Evolutionary conservation across 2,329 filamentous ascomycete species (phyloP), one percentile per base, ranked within the genome.

Genomic region (Amphichorda felina): DNA sequence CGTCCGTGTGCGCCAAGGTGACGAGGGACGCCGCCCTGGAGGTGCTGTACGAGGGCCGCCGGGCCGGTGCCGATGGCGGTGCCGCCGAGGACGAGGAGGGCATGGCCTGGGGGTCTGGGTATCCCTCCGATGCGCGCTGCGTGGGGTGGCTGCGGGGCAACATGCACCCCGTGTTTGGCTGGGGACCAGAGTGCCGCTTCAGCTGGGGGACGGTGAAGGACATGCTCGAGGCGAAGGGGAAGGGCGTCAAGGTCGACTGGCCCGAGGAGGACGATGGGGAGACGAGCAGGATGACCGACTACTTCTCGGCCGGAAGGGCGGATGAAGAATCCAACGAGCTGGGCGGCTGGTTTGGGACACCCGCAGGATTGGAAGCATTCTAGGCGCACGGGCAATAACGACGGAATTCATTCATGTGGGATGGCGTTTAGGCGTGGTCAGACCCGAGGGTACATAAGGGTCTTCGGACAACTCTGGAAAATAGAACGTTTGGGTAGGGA

Each of bases 171-270:
- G 61, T 96, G 2, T 98, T 96, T 62, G 91, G 91, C 11, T 98
- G 91, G 89, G 88, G 89, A 0, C 73, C 73, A 17, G 88, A 96
- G 59, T 94, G 86, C 54, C 71, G 91, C 4, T 96, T 95, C 51
- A 94, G 87, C 51, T 98, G 91, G 91, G 83, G 82, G 0, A 96
- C 91, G 1, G 83, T 83, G 2, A 95, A 93, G 61, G 88, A 96
- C 50, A 73, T 96, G 75, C 63, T 98, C 4, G 88, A 95, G 45
- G 63, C 66, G n/a, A 86, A 82, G 54, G 70, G 64, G 8, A 66
- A 64, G 3, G 17, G 30, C 17, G 69, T 82, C 36, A 79, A 72
- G 51, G 81, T 94, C 0, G 86, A 94, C 31, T 96, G 89, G 89
- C 85, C 87, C 0, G 67, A 63, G 10, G 80, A 87, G 15, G 79